phyloP scores from a whole-genome alignment of 306 rosid genomes.

The Pyrus bretschneideri region DNA sequence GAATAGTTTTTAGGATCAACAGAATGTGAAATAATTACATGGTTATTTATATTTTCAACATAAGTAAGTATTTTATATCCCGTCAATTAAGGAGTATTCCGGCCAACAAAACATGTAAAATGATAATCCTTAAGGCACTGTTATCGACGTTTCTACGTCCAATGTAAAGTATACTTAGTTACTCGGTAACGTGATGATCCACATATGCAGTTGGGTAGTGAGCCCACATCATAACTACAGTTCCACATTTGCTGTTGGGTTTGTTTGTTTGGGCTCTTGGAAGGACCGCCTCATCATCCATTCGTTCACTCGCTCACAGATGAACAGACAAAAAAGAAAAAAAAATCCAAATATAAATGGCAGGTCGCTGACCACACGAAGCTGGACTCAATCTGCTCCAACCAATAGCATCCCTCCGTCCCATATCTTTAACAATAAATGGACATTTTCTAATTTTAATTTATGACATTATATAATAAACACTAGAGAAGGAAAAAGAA shows the following conservation, averaged over 20 bases:
- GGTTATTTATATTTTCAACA: no score
- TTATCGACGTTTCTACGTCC: no score
- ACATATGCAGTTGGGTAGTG: neutral
- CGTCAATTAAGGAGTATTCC: no score
- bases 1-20: no score
- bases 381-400: slow-evolving; percentile 54
- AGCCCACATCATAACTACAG: neutral
- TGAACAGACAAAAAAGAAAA: neutral
- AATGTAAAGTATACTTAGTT: neutral
- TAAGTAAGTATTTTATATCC: no score
- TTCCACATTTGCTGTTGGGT: neutral
- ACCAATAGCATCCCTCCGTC: slow-evolving; percentile 50
- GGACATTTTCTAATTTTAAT: neutral
- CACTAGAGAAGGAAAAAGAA: neutral
- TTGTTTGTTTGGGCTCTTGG: neutral
- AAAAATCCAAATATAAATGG: neutral
- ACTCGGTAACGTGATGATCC: neutral
- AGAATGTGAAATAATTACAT: no score
- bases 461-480: no score
- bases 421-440: slow-evolving; percentile 37
- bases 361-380: slow-evolving; percentile 44
- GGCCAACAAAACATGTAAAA: no score
- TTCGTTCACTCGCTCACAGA: neutral
- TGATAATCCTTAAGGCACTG: no score
- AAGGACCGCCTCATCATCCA: neutral